Evolutionary conservation across 2,329 filamentous ascomycete genomes (phyloP).

Genomic region (Cytospora paraplurivora): DNA sequence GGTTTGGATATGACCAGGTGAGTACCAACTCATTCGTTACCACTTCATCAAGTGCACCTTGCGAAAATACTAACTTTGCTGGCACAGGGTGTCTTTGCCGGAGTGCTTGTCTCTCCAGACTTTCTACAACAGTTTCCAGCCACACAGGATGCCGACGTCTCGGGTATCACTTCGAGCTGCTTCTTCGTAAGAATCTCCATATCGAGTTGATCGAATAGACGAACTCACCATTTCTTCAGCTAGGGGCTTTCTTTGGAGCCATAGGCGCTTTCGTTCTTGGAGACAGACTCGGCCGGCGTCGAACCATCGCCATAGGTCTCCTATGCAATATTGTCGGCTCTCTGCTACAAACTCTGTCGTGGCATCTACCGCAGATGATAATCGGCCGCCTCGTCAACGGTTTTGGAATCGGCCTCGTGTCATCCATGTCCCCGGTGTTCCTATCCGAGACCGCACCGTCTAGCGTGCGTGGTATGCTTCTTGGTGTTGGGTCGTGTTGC

Average conservation of each 20-base stretch:
- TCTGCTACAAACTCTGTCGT: conserved; percentile 40
- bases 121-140: conserved; percentile 44
- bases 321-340: conserved; percentile 40
- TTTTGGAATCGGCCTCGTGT: conserved; percentile 41
- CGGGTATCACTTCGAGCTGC: conserved; percentile 47
- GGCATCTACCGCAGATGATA: conserved; percentile 44
- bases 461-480: conserved; percentile 46
- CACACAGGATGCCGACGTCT: conserved; percentile 43
- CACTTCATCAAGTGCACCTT: neutral
- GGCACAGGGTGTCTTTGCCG: conserved; percentile 46
- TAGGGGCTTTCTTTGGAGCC: conserved; percentile 40
- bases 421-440: conserved; percentile 41
- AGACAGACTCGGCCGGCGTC: conserved; percentile 40
- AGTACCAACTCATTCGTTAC: neutral
- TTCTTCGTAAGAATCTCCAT: conserved; percentile 38
- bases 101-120: conserved; percentile 44
- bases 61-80: neutral
- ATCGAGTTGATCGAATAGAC: no score
- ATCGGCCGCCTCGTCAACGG: conserved; percentile 46
- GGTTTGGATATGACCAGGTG: conserved; percentile 30
- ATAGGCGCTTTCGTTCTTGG: conserved; percentile 37
- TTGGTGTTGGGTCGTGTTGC: conserved; percentile 45
- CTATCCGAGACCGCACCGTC: conserved; percentile 39
- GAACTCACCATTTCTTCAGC: conserved; percentile 28
- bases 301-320: conserved; percentile 38